Percentiles rank a stretch among this genome's conserved stretches.
Evolutionary conservation across 2,329 filamentous ascomycete species (phyloP).

Genomic region (Rugonectria rugulosa): DNA sequence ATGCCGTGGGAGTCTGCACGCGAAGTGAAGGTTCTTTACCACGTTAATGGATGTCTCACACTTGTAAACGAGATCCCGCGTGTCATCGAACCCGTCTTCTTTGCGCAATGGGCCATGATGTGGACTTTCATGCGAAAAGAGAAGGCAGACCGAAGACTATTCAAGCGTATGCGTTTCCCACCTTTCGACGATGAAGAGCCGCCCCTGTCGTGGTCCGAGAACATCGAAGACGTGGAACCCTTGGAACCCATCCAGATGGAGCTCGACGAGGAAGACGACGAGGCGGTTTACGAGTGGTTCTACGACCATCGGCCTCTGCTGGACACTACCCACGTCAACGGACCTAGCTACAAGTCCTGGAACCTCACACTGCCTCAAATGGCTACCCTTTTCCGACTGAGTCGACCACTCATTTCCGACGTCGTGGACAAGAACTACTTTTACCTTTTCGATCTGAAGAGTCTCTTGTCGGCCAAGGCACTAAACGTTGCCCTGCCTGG

Average conservation of each 20-base stretch:
- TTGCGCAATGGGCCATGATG: constrained; percentile 99
- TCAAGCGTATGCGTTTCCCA: constrained; percentile 99
- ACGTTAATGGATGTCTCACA: constrained; percentile 96
- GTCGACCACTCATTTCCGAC: constrained; percentile 88
- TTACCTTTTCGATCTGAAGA: constrained; percentile 94
- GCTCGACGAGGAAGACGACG: constrained; percentile 91
- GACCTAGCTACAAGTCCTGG: constrained; percentile 96
- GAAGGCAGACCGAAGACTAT: constrained; percentile 93
- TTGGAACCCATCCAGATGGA: constrained; percentile 99
- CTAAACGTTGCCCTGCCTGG: constrained; percentile 98
- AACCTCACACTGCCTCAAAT: constrained; percentile 93
- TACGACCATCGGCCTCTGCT: constrained; percentile 92
- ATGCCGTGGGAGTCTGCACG: constrained; percentile 99
- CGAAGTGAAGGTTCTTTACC: constrained; percentile 97
- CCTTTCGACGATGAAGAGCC: constrained; percentile 99
- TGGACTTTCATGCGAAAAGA: constrained; percentile 98
- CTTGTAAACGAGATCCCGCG: constrained; percentile 95
- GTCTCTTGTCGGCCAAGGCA: constrained; percentile 94
- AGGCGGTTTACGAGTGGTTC: constrained; percentile 93
- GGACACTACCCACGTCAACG: constrained; percentile 93
- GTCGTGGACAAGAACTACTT: constrained; percentile 97
- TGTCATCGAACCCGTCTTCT: constrained; percentile 97
- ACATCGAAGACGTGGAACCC: constrained; percentile 97
- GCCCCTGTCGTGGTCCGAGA: constrained; percentile 96
- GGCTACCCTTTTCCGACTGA: constrained; percentile 92